phyloP scores from a whole-genome alignment of 31 red algal genomes.

The Endocladia muricata region DNA sequence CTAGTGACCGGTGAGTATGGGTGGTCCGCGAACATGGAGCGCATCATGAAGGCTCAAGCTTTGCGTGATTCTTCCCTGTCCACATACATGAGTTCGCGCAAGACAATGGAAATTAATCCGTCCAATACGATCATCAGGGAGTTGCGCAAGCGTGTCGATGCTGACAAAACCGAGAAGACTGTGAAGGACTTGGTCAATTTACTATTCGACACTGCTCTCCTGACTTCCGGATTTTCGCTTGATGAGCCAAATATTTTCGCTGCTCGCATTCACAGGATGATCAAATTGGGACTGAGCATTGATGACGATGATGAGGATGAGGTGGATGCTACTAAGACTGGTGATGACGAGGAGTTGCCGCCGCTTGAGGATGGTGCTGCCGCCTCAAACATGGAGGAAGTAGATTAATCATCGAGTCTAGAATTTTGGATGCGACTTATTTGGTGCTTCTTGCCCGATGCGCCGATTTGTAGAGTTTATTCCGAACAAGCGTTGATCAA shows the following conservation, averaged over 20 bases:
- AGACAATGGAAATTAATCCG: slow-evolving; percentile 99
- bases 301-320: slow-evolving; percentile 94
- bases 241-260: slow-evolving; percentile 98
- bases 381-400: slow-evolving; percentile 79
- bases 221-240: slow-evolving; percentile 92
- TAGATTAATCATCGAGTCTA: slow-evolving; percentile 34
- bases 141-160: slow-evolving; percentile 84
- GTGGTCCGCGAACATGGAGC: slow-evolving; percentile 99
- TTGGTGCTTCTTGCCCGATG: no score
- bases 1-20: slow-evolving; percentile 98
- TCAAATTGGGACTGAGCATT: slow-evolving; percentile 94
- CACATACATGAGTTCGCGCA: slow-evolving; percentile 96
- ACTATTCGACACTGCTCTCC: slow-evolving; percentile 95
- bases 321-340: slow-evolving; percentile 17
- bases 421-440: no score
- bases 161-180: slow-evolving; percentile 98
- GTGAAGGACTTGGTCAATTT: slow-evolving; percentile 97
- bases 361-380: slow-evolving; percentile 74
- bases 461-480: no score
- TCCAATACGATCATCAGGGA: slow-evolving; percentile 92
- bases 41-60: slow-evolving; percentile 99
- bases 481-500: no score
- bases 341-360: slow-evolving; percentile 76
- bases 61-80: slow-evolving; percentile 93
- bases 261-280: slow-evolving; percentile 96